Evolutionary conservation across 2,329 filamentous ascomycete species (phyloP), one percentile per base, ranked within the genome.

Genomic region (Pezicula radicicola): DNA sequence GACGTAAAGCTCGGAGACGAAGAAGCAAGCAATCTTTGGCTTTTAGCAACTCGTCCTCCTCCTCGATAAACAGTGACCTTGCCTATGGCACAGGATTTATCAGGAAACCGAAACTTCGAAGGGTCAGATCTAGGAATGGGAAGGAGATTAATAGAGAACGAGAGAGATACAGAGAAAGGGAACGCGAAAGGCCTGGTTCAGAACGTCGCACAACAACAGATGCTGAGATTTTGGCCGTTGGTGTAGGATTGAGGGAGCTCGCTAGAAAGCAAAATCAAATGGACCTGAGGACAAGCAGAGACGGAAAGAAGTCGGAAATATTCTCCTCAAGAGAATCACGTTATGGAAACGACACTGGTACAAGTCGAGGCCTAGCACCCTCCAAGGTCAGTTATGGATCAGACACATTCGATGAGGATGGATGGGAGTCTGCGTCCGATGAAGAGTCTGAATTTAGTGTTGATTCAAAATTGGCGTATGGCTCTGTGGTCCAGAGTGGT

Each of bases 11-110:
- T 58, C 75, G 74, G 51, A 75, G 73, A 57, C 75, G 72, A 57
- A 74, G 75, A 37, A 70, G 66, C 49, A 68, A 67, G 25, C 76
- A 81, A 52, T 76, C 87, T 49, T 75, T 85, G 40, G 78, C 76
- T 51, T 78, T 83, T 60, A 75, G 72, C 50, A 87, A 84, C 60
- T 85, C 80, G 2, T 88, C 84, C 1, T 85, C 82, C 2, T 87
- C 84, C 0, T 87, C 84, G 1, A 74, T 87, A 50, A 83, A 87
- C 66, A 81, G 79, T 18, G 86, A 89, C 63, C 70, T 89, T 54
- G 85, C 85, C 9, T 89, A 88, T 63, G 85, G 85, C 9, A 76
- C 72, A 50, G 84, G 83, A 15, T 85, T 78, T 48, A 53, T 67
- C 13, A 65, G 60, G 53, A 50, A 57, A 18, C 57, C 59, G 15